Conservation (phyloP, 108 stramenopile species). For the Nannochloropsis salina region DNA sequence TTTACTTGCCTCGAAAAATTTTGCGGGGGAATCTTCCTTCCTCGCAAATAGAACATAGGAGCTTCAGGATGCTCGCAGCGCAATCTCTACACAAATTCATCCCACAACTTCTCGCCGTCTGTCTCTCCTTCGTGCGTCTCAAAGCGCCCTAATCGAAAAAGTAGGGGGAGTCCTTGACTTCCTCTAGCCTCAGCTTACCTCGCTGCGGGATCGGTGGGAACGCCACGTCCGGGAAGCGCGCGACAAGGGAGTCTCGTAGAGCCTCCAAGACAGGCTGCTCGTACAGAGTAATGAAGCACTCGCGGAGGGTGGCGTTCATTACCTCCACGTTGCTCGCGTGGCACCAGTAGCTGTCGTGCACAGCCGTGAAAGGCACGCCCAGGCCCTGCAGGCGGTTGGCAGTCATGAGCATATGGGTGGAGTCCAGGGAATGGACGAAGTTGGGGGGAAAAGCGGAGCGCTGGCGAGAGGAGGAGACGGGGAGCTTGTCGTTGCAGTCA, state of each 20-base stretch:
- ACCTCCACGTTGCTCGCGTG: conserved; percentile 91
- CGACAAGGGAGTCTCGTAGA: conserved; percentile 49
- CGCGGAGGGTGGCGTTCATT: conserved; percentile 67
- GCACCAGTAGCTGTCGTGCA: conserved; percentile 99
- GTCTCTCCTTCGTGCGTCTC: neutral
- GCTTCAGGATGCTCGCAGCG: too few species aligned
- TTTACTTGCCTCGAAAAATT: too few species aligned
- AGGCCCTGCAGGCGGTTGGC: conserved; percentile 83
- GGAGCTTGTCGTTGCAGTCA: conserved; percentile 73
- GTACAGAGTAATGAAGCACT: conserved; percentile 88
- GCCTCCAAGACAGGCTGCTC: conserved; percentile 77
- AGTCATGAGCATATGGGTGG: conserved; percentile 99
- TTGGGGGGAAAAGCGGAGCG: conserved; percentile 97
- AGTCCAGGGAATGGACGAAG: conserved; percentile 97
- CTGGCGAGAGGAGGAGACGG: conserved; percentile 73
- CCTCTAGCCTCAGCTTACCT: conserved; percentile 78
- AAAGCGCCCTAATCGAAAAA: conserved; percentile 68
- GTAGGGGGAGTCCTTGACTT: conserved; percentile 84
- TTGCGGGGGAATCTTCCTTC: too few species aligned
- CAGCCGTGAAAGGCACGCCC: conserved; percentile 87
- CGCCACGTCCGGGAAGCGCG: conserved; percentile 80
- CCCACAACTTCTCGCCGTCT: neutral
- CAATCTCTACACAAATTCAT: neutral
- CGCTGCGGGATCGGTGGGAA: conserved; percentile 84
- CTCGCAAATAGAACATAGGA: too few species aligned